These are phyloP conservation scores for Tuber umbilicatum DNA, from an alignment of 495 filamentous ascomycete species.

Conservation along the genomic window DNA sequence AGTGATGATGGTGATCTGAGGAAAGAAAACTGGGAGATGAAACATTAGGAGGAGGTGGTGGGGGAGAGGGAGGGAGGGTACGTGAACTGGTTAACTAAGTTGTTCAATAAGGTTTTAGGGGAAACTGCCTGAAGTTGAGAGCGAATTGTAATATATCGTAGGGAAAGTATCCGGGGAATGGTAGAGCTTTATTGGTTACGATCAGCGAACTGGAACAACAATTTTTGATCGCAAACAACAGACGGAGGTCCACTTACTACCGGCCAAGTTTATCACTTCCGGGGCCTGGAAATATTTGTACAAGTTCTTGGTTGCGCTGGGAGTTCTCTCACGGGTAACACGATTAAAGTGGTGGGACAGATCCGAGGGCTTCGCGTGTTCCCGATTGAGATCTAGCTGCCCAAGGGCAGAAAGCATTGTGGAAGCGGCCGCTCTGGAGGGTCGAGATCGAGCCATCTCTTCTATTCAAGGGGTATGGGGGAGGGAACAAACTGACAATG, in stretches of 20 bases:
- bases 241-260: constrained; percentile 45
- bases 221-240: background rate
- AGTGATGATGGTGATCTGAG: constrained; percentile 22
- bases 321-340: constrained; percentile 55
- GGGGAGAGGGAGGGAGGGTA: constrained; percentile 47
- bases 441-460: constrained; percentile 18
- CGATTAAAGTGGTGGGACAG: constrained; percentile 71
- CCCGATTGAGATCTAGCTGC: background rate
- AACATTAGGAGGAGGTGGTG: too few species aligned
- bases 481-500: background rate
- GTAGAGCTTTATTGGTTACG: too few species aligned
- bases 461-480: background rate
- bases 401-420: background rate
- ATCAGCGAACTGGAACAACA: constrained; percentile 10
- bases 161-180: constrained; percentile 71
- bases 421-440: too few species aligned
- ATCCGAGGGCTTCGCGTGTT: constrained; percentile 54
- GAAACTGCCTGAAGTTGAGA: constrained; percentile 64
- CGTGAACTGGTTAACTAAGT: constrained; percentile 53
- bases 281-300: too few species aligned
- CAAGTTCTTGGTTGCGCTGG: constrained; percentile 65
- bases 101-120: constrained; percentile 22
- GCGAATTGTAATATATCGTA: constrained; percentile 86
- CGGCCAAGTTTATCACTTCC: too few species aligned
- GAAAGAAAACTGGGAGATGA: constrained; percentile 35